Base-by-base conservation (phyloP, 176 grass and related monocot genomes). In the Alopecurus myosuroides region DNA sequence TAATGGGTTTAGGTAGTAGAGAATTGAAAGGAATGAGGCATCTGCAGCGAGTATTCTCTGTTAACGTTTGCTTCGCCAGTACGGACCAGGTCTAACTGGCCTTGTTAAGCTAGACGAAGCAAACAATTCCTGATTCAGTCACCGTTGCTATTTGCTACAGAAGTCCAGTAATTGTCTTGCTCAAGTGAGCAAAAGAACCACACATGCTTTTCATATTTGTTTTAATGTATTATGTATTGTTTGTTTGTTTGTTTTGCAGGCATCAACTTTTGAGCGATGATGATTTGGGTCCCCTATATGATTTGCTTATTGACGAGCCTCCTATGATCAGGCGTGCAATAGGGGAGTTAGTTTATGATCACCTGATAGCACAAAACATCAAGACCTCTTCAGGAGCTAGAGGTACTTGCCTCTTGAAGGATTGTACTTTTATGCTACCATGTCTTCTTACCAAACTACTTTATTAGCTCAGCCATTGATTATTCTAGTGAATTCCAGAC, bases 241-340 rank as follows among this genome's bases (percentile, higher is more conserved):
- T 65, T 72, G 18, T 19, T 56, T 68, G 56, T 15, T 50, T 69
- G 50, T 83, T 76, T 89, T 91, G 70, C 92, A 98, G 97, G 88
- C 97, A 98, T 89, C 97, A 98, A 69, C 88, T 98, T 83, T 82
- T 98, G 84, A 92, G 93, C 26, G 97, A 96, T 76, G 97, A 98
- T 78, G 93, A 98, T 85, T 80, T 98, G 82, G 97, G 97, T 22
- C 97, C 97, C 23, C 86, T 98, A 11, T 95, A 98, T 53, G 97
- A 98, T 98, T 88, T 98, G 78, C 97, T 98, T 70, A 98, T 98
- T 79, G 97, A 98, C 51, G 97, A 98, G 42, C 97, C 97, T 92
- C 93, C 97, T 36, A 71, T 95, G 89, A 98, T 98, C 41, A 95
- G 97, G 89, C 97, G 88, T 79, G 97, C 97, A 46, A 98, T 98